phyloP scores from a whole-genome alignment of 2,329 filamentous ascomycete genomes.

The Pseudogymnoascus pannorum region DNA sequence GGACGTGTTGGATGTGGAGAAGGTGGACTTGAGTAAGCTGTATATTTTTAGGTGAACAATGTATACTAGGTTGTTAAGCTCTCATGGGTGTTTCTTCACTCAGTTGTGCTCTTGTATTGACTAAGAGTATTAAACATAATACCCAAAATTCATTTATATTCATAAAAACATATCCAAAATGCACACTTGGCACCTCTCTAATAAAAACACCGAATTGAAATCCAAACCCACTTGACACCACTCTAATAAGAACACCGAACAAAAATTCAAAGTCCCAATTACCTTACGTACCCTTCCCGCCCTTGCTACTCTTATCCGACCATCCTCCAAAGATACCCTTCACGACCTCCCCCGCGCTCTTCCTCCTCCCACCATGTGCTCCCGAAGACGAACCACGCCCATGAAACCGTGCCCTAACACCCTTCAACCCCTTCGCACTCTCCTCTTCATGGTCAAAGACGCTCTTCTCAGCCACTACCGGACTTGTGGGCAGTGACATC shows the following conservation, averaged over 20 bases:
- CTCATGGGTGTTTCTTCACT: neutral
- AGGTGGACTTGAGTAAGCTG: neutral
- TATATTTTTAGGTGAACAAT: slow-evolving; percentile 5
- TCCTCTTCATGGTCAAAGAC: neutral
- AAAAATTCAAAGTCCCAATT: neutral
- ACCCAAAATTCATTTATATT: neutral
- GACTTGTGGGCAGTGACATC: neutral
- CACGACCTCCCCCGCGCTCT: neutral
- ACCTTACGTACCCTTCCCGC: neutral
- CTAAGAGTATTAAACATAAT: slow-evolving; percentile 1
- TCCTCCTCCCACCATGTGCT: neutral
- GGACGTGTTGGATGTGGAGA: slow-evolving; percentile 18
- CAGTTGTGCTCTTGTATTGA: neutral
- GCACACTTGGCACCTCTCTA: neutral
- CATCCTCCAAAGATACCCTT: neutral
- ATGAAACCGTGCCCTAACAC: neutral
- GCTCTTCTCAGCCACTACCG: neutral
- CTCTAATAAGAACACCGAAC: neutral
- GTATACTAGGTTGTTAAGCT: neutral
- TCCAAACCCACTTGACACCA: neutral
- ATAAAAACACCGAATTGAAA: neutral
- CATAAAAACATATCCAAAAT: neutral
- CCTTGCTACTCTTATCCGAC: neutral
- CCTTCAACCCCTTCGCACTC: neutral
- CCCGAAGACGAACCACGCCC: neutral